Evolutionary conservation across 441 rosid genomes (phyloP), one percentile per base, ranked within the genome.

Genomic region (Jatropha podagrica): DNA sequence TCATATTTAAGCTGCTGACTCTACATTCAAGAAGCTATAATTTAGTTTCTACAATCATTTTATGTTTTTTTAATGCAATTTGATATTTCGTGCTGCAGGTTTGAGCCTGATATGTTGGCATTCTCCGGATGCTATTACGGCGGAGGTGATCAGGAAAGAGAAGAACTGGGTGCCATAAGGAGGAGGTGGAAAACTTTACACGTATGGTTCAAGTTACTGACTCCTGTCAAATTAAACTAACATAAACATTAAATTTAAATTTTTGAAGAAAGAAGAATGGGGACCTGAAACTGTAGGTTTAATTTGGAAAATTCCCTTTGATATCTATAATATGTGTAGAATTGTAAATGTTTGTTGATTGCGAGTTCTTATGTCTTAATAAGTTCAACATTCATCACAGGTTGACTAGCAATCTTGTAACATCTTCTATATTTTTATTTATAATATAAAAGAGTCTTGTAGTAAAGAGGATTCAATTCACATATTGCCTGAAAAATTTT

Each of bases 21-120:
- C 2, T 46, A 18, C 44, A 40, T 74, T 46, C 15, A 48, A 48
- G 72, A 69, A 64, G 17, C 26, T 18, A 13, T 20, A 51, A 52
- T 26, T 20, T 58, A 27, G 55, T 51, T 38, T 20, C 20, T 7
- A 61, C 2, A 13, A 20, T 41, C 75, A 49, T 62, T 13, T 41
- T 49, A 40, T n/a, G 67, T 48, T 62, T 69, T 79, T n/a, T 78
- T 80, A 78, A 81, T 69, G 65, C 73, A 76, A 58, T 67, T 56
- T 40, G 32, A 59, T 76, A 42, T 61, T 68, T 74, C 79, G 82
- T 79, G 72, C 83, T 74, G 69, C 90, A 96, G 99, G 90, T 96
- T 91, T 80, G 99, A 96, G 76, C 91, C 98, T 20, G 99, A 96
- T 78, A 96, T 96, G 99, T 94, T 96, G 65, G 99, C 98, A 72